Base-by-base conservation (phyloP, 2,329 filamentous ascomycete species). In the Drechslerella dactyloides region DNA sequence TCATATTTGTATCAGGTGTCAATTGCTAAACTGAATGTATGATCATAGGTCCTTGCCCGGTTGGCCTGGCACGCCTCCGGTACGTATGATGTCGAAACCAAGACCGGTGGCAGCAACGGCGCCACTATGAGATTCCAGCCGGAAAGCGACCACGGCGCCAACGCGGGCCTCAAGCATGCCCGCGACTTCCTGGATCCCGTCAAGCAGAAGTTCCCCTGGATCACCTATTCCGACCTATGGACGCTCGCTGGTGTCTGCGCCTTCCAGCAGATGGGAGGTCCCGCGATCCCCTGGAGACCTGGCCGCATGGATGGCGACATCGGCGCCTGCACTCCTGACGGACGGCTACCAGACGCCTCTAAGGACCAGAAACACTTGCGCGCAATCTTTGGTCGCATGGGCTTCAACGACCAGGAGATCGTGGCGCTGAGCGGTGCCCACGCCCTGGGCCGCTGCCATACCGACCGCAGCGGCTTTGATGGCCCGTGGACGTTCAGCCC, bases 381-480 rank as follows among this genome's bases (percentile, higher is more conserved):
- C 78, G 86, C 86, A 82, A 93, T 97, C 83, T 99, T 97, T 82
- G 86, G 88, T 81, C 91, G 93, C 79, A 97, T 97, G 93, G 93
- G 93, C 76, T 97, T 97, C 85, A 89, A 94, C 81, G 93, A 99
- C 82, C 90, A 90, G 78, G 93, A 97, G 82, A 97, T 97, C 79
- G 93, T 97, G 51, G 94, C 93, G 30, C 86, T 97, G 59, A 84
- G 85, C 23, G 92, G 92, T 76, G 92, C 90, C 54, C 92, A 96
- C 82, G 90, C 91, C 59, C 86, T 96, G 40, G 69, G 78, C 77
- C 74, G 78, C 60, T 77, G 76, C 83, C 94, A 97, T 84, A 84
- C 87, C 7, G 89, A 94, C 81, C 91, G 93, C 79, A 91, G 88
- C 74, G 93, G 93, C 74, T 97, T 87, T 81, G 86, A 89, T 1